Percentiles rank a stretch among this genome's conserved stretches.
phyloP scores from a whole-genome alignment of 257 asterid species.

The Rubia yunnanensis region DNA sequence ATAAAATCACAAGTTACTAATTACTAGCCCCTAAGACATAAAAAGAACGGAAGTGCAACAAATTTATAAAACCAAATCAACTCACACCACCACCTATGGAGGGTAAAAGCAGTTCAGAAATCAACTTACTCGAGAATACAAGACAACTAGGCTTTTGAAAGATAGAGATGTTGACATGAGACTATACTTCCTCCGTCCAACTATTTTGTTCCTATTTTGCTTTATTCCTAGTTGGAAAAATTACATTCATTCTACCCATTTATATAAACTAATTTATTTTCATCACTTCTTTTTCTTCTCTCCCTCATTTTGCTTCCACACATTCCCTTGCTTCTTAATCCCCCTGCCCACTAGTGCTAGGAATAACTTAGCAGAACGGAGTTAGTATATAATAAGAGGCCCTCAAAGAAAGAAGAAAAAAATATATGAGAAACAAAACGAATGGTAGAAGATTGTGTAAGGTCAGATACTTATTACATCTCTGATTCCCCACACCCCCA shows the following conservation, averaged over 20 bases:
- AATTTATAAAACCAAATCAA: neutral
- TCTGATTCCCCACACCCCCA: neutral
- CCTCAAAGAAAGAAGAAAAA: no score
- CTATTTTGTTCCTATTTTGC: no score
- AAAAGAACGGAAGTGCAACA: neutral
- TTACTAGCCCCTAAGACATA: neutral
- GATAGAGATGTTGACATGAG: neutral
- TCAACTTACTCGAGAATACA: neutral
- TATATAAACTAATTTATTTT: no score
- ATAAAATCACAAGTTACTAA: neutral
- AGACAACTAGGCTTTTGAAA: neutral
- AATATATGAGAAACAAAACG: neutral
- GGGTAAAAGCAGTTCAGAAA: neutral
- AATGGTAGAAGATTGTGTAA: neutral
- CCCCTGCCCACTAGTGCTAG: no score
- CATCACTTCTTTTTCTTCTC: no score
- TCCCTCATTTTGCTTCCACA: no score
- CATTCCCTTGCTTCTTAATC: no score
- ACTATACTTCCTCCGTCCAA: no score
- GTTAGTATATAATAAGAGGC: no score
- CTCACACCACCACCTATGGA: neutral
- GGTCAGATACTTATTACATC: neutral
- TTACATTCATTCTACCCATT: no score
- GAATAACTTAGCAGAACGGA: no score
- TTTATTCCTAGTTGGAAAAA: no score